phyloP scores from a whole-genome alignment of 495 filamentous ascomycete genomes.

The Poronia punctata region DNA sequence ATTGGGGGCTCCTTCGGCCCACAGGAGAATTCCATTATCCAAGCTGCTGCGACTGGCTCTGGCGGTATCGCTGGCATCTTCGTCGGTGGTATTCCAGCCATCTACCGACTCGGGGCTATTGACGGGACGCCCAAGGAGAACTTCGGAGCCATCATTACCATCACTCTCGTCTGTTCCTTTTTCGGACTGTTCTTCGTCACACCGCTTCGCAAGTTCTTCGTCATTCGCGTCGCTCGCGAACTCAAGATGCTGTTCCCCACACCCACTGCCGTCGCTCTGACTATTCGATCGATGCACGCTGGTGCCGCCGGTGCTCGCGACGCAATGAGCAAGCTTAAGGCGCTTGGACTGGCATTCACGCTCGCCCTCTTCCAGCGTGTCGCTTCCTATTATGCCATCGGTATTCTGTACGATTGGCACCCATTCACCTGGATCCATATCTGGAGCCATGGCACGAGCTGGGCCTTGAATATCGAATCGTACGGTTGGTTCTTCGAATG shows the following conservation, averaged over 20 bases:
- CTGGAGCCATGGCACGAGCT: slow-evolving; percentile 51
- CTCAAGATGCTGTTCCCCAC: slow-evolving; percentile 58
- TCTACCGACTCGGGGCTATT: slow-evolving; percentile 53
- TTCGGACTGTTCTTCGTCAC: slow-evolving; percentile 64
- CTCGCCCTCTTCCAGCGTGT: slow-evolving; percentile 47
- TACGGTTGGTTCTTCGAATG: slow-evolving; percentile 62
- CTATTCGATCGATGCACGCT: slow-evolving; percentile 59
- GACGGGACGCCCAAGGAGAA: slow-evolving; percentile 43
- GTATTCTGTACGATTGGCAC: slow-evolving; percentile 63
- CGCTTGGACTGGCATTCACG: slow-evolving; percentile 45
- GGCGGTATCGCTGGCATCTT: slow-evolving; percentile 59
- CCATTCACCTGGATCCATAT: slow-evolving; percentile 57
- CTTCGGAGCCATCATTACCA: slow-evolving; percentile 52
- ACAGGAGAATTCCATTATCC: slow-evolving; percentile 61
- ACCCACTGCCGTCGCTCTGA: slow-evolving; percentile 56
- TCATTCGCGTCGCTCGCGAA: slow-evolving; percentile 57
- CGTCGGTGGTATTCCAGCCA: slow-evolving; percentile 55
- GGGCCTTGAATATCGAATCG: slow-evolving; percentile 52
- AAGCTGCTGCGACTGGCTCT: slow-evolving; percentile 56
- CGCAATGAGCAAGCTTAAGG: slow-evolving; percentile 55
- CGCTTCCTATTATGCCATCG: slow-evolving; percentile 53
- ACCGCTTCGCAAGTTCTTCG: slow-evolving; percentile 62
- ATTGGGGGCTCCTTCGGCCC: slow-evolving; percentile 57
- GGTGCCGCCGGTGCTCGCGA: slow-evolving; percentile 43
- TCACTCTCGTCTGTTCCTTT: slow-evolving; percentile 58